These are phyloP conservation scores for Moricandia moricandioides DNA, from an alignment of 345 rosid species.

Conservation along the genomic window DNA sequence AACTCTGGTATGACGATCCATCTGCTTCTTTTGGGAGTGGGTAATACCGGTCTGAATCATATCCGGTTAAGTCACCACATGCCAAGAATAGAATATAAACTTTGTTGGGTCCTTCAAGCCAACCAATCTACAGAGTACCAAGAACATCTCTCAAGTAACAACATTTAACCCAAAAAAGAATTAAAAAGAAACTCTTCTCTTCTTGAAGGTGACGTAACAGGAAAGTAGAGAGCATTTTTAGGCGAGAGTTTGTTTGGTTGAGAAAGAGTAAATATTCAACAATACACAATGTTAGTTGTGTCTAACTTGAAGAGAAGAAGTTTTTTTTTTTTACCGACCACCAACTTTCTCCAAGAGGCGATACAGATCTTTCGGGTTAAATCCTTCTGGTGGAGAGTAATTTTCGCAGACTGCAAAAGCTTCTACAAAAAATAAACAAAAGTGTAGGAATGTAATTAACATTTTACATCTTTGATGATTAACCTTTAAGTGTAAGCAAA, in stretches of 20 bases:
- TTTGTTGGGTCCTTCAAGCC: slow-evolving; percentile 92
- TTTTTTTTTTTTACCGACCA: no score
- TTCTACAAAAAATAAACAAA: slow-evolving; percentile 46
- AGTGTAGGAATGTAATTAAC: slow-evolving; percentile 20
- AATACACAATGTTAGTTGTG: slow-evolving; percentile 26
- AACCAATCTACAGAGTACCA: slow-evolving; percentile 61
- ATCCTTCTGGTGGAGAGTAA: slow-evolving; percentile 85
- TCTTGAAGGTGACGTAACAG: slow-evolving; percentile 15
- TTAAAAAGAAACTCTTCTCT: not conserved
- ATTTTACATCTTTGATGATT: slow-evolving; percentile 13
- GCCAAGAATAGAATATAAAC: slow-evolving; percentile 91
- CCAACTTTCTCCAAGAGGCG: no score
- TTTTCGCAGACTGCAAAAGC: slow-evolving; percentile 96
- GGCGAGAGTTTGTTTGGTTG: slow-evolving; percentile 31
- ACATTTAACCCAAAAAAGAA: not conserved
- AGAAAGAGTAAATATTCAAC: slow-evolving; percentile 30
- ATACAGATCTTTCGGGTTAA: no score
- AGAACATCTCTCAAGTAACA: slow-evolving; percentile 3
- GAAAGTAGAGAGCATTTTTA: slow-evolving; percentile 20
- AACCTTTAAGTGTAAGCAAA: slow-evolving; percentile 26
- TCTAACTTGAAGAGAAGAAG: slow-evolving; percentile 11
- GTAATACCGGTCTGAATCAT: slow-evolving; percentile 91
- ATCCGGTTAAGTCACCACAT: slow-evolving; percentile 82
- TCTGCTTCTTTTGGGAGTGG: slow-evolving; percentile 70
- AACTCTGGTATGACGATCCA: slow-evolving; percentile 71